phyloP scores from a whole-genome alignment of 1,284 basidiomycete species.

The Porphyrellus sp. region DNA sequence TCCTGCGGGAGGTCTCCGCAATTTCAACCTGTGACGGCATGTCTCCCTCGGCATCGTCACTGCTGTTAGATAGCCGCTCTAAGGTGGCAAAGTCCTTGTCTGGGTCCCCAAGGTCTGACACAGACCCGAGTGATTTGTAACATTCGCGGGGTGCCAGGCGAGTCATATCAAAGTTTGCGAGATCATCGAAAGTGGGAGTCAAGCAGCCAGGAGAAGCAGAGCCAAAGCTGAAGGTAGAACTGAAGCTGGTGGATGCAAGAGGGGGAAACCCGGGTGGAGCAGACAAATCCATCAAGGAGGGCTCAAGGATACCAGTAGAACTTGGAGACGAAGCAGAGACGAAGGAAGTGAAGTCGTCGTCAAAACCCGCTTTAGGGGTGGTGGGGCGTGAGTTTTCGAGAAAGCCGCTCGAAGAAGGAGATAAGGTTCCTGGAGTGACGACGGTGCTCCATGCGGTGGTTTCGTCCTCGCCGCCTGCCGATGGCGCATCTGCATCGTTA shows the following conservation, averaged over 20 bases:
- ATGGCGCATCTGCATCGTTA: constrained; percentile 18
- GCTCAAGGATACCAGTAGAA: background rate
- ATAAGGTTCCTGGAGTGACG: constrained; percentile 29
- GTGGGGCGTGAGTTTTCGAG: constrained; percentile 17
- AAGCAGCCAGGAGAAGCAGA: constrained; percentile 17
- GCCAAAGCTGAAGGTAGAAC: constrained; percentile 29
- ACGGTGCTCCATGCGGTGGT: constrained; percentile 27
- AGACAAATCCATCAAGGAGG: constrained; percentile 9
- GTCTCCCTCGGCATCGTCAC: constrained; percentile 36
- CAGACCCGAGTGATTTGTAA: constrained; percentile 49
- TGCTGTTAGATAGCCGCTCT: constrained; percentile 17
- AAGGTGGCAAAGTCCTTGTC: constrained; percentile 24
- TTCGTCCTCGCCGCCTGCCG: constrained; percentile 9
- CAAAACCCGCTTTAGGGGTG: constrained; percentile 48
- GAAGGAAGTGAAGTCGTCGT: constrained; percentile 76
- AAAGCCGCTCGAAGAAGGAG: constrained; percentile 26
- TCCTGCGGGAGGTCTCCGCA: constrained; percentile 46
- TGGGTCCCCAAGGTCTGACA: constrained; percentile 44
- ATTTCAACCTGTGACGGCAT: constrained; percentile 55
- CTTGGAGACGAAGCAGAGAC: constrained; percentile 50
- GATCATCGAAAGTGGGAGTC: constrained; percentile 27
- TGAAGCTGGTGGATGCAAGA: constrained; percentile 17
- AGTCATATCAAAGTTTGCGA: constrained; percentile 14
- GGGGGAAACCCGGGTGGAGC: constrained; percentile 8
- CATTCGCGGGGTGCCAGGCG: constrained; percentile 27